These are phyloP conservation scores for Neurospora intermedia DNA, from an alignment of 495 filamentous ascomycete genomes.

Conservation along the genomic window DNA sequence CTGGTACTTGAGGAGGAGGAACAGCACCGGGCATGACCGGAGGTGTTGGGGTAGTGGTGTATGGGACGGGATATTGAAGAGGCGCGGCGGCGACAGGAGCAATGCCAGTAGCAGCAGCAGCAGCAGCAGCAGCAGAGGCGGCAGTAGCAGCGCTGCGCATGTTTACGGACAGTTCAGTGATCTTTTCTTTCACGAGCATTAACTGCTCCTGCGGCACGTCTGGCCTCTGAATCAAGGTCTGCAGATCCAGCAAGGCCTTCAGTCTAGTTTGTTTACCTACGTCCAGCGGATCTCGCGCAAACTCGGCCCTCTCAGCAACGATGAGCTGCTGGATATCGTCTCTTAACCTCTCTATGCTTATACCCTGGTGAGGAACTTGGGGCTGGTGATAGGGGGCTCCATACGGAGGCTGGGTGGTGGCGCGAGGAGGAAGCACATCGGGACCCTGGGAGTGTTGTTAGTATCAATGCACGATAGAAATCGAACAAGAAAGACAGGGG, in stretches of 20 bases:
- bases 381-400: conserved; percentile 16
- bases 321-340: conserved; percentile 73
- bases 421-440: conserved; percentile 13
- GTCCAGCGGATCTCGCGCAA: conserved; percentile 64
- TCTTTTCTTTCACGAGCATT: conserved; percentile 65
- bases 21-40: conserved; percentile 9
- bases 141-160: conserved; percentile 26
- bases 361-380: conserved; percentile 25
- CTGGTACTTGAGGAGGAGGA: conserved; percentile 11
- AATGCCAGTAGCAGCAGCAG: background rate
- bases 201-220: conserved; percentile 72
- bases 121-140: background rate
- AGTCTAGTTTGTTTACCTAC: conserved; percentile 61
- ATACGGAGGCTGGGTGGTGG: conserved; percentile 26
- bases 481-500: background rate
- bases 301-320: conserved; percentile 53
- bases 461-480: background rate
- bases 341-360: conserved; percentile 64
- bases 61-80: conserved; percentile 8
- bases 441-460: conserved; percentile 16
- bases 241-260: conserved; percentile 77
- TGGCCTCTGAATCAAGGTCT: conserved; percentile 66
- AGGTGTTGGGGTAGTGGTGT: conserved; percentile 17
- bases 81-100: conserved; percentile 12
- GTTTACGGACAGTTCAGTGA: conserved; percentile 56